Evolutionary conservation across 1,284 basidiomycete species (phyloP).

Genomic region (Melampsora americana): DNA sequence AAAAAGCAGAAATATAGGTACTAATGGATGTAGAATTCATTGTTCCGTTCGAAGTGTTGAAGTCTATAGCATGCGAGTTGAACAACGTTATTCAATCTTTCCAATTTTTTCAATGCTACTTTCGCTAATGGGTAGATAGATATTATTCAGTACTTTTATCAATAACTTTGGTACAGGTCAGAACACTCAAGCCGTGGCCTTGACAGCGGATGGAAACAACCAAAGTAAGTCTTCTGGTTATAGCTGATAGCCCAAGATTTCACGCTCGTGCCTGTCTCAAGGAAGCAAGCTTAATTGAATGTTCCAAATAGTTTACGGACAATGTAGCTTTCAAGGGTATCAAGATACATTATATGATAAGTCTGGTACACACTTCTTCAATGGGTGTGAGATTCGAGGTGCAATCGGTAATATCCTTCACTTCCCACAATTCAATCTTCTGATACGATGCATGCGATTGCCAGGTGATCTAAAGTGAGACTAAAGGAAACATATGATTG

Average conservation of each 20-base stretch:
- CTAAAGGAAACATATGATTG: too few species aligned
- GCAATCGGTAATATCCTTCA: conserved; percentile 15
- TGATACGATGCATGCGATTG: too few species aligned
- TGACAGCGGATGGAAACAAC: conserved; percentile 21
- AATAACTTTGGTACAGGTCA: conserved; percentile 28
- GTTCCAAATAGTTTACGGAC: not conserved
- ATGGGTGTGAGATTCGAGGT: conserved; percentile 31
- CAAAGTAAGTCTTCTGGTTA: conserved; percentile 17
- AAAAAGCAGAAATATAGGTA: too few species aligned
- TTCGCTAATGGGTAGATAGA: too few species aligned
- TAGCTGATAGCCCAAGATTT: not conserved
- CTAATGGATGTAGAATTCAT: not conserved
- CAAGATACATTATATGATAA: conserved; percentile 42
- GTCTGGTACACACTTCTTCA: conserved; percentile 15
- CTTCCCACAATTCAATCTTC: not conserved
- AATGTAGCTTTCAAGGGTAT: conserved; percentile 36
- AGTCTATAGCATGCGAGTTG: conserved; percentile 5
- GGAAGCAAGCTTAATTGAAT: not conserved
- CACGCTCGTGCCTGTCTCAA: not conserved
- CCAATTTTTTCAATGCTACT: too few species aligned
- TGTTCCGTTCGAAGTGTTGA: not conserved
- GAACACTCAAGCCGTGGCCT: conserved; percentile 36
- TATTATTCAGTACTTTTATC: conserved; percentile 15
- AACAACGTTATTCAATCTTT: not conserved
- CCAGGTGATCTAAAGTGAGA: too few species aligned